A percentile compares a stretch with the other conserved stretches of the same genome.
These are phyloP conservation scores for Botrytis byssoidea DNA, from an alignment of 2,329 filamentous ascomycete genomes.

Conservation along the genomic window DNA sequence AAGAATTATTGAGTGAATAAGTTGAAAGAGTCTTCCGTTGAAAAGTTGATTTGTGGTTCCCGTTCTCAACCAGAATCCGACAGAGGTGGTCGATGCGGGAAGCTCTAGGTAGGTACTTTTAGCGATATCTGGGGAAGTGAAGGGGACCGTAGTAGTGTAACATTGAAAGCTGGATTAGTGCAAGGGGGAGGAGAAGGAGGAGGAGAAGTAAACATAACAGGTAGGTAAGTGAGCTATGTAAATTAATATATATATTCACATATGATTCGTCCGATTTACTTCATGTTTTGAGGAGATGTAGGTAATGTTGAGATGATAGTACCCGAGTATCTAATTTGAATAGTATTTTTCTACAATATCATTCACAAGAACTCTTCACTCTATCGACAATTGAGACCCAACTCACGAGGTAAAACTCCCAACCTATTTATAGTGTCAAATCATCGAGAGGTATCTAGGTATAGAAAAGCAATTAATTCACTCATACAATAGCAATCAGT, in stretches of 20 bases:
- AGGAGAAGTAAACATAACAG: background rate
- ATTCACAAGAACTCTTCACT: background rate
- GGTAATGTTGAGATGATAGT: background rate
- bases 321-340: background rate
- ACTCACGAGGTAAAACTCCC: background rate
- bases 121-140: conserved; percentile 16
- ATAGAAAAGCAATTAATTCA: background rate
- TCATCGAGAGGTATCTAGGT: background rate
- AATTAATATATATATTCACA: too few species aligned
- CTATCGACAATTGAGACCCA: background rate
- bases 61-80: background rate
- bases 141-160: background rate
- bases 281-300: background rate
- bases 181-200: background rate
- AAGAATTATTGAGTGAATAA: background rate
- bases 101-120: conserved; percentile 3
- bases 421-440: background rate
- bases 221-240: too few species aligned
- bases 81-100: conserved; percentile 11
- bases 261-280: background rate
- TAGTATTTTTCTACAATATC: background rate
- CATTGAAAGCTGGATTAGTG: background rate
- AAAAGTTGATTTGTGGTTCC: conserved; percentile 14
- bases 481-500: background rate
- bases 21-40: background rate